A percentile compares a stretch with the other conserved stretches of the same genome.
Conservation (phyloP, 768 basidiomycete species). For the Panellus pusillus region DNA sequence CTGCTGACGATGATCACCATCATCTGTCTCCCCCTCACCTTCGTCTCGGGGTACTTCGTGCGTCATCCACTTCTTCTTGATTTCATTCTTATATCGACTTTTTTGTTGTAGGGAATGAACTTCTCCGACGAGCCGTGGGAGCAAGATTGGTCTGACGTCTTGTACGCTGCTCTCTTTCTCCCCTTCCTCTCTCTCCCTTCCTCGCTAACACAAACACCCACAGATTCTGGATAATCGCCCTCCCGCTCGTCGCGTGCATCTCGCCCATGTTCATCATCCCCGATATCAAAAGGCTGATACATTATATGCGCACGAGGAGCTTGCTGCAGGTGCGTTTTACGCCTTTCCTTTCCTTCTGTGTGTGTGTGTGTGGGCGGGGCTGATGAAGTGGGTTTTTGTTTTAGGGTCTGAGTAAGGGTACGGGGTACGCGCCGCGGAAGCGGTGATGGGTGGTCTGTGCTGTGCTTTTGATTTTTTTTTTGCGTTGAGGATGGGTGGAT, state of each 20-base stretch:
- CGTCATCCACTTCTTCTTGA: background rate
- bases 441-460: no score
- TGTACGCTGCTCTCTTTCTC: conserved; percentile 43
- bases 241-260: conserved; percentile 60
- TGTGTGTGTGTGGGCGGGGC: background rate
- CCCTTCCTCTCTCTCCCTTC: no score
- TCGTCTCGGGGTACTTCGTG: conserved; percentile 76
- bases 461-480: no score
- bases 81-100: no score
- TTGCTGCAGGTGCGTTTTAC: conserved; percentile 6
- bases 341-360: background rate
- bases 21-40: conserved; percentile 67
- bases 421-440: no score
- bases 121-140: conserved; percentile 41
- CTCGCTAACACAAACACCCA: no score
- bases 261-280: conserved; percentile 55
- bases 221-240: conserved; percentile 71
- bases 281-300: conserved; percentile 48
- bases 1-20: conserved; percentile 67
- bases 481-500: no score
- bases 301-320: conserved; percentile 46
- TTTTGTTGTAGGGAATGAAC: conserved; percentile 84
- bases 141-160: conserved; percentile 36
- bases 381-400: no score
- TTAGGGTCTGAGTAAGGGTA: no score